Evolutionary conservation across 2,329 filamentous ascomycete species (phyloP), one percentile per base, ranked within the genome.

Genomic region (Ceratocystis diversiconidia): DNA sequence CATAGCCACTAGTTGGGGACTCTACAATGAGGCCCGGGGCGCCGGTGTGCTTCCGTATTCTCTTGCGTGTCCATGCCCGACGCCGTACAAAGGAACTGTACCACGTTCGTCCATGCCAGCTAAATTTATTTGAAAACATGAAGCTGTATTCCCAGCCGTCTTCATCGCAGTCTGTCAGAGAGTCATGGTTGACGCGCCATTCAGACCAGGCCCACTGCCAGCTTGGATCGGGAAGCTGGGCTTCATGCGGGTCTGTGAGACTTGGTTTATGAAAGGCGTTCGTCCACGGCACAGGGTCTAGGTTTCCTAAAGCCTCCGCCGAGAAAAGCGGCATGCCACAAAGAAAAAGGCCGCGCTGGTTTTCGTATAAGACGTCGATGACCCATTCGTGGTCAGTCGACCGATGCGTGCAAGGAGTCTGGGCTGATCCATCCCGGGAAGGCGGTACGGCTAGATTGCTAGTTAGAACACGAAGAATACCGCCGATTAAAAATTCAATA

Each of bases 61-160:
- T 81, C 73, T 89, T 88, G 55, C 94, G 81, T 65, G 92, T 84
- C 94, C 94, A 99, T 25, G 90, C 85, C 68, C 94, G 82, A 70
- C 94, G 80, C 44, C 94, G 82, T n/a, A 96, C 94, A 72, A 92
- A 99, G 1, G 90, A 95, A 73, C 92, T 92, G 75, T 90, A 96
- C 92, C 92, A 97, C 30, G 85, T 87, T 19, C 89, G 88, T 2
- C 87, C 86, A 74, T 99, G 94, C 94, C 94, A 99, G 2, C 85
- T 84, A 69, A 88, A 90, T 52, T 76, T 79, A 68, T 81, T 84
- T 69, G 79, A 79, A 73, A 97, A 99, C 69, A 89, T 87, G 73
- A 96, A 91, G 17, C 90, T 94, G 75, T 99, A 99, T 73, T 95
- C 88, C 94, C 94, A 99, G 2, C 94, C 94, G 69, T 92, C 89